phyloP scores from a whole-genome alignment of 2,329 filamentous ascomycete species.

The Helminthosporium solani region DNA sequence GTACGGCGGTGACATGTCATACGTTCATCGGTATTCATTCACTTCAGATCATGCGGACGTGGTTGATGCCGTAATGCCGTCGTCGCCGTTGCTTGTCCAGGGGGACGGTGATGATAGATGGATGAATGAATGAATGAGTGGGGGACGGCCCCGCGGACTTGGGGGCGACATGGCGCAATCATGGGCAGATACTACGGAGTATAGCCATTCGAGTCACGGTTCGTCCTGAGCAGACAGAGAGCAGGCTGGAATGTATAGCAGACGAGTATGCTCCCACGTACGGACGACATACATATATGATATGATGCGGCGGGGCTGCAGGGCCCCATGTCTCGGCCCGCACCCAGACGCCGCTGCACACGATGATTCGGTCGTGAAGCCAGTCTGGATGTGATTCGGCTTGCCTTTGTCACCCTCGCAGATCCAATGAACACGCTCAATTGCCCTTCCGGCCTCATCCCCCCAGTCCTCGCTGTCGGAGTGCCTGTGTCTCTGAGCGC shows the following conservation, averaged over 20 bases:
- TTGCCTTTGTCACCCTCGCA: constrained; percentile 17
- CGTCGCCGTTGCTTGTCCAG: constrained; percentile 25
- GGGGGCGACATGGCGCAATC: not conserved
- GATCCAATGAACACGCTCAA: constrained; percentile 19
- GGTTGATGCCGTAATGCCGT: constrained; percentile 23
- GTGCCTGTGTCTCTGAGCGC: constrained; percentile 21
- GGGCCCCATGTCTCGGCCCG: constrained; percentile 31
- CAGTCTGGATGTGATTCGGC: constrained; percentile 22
- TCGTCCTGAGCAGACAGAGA: not conserved
- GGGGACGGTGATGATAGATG: not conserved
- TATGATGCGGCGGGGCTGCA: no score
- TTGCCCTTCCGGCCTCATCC: constrained; percentile 15
- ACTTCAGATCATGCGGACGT: constrained; percentile 2
- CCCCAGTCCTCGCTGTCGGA: constrained; percentile 24
- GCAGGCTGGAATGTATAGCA: no score
- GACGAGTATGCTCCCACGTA: no score
- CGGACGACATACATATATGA: no score
- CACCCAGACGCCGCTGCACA: constrained; percentile 21
- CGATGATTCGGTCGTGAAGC: constrained; percentile 17
- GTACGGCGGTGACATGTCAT: constrained; percentile 10
- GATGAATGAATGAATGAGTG: not conserved
- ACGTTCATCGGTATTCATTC: no score
- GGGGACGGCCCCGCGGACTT: no score
- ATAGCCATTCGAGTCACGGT: no score
- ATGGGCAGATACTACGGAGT: not conserved